Percentiles rank a stretch among this genome's conserved stretches.
Evolutionary conservation across 768 basidiomycete species (phyloP).

Genomic region (Boletus bicolor): DNA sequence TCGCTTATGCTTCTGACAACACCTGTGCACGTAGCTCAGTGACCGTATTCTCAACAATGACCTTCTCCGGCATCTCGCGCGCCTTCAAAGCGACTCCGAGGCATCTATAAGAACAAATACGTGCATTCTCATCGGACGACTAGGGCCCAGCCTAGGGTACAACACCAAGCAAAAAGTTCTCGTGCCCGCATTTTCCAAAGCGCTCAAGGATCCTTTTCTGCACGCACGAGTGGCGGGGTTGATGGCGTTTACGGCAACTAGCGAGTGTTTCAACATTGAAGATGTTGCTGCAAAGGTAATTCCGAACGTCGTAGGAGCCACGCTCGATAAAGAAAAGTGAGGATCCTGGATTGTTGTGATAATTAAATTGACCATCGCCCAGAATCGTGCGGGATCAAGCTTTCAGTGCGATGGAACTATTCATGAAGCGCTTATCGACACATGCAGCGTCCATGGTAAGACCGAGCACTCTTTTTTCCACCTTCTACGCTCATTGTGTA

Average conservation of each 20-base stretch:
- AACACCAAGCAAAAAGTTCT: conserved; percentile 96
- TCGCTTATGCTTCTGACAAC: background rate
- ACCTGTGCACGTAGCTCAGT: conserved; percentile 51
- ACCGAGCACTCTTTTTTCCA: conserved; percentile 3
- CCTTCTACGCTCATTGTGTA: conserved; percentile 20
- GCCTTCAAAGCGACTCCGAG: conserved; percentile 89
- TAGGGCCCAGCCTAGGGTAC: conserved; percentile 80
- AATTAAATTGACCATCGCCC: background rate
- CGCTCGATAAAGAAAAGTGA: conserved; percentile 94
- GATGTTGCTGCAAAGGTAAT: conserved; percentile 90
- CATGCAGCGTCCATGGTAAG: conserved; percentile 82
- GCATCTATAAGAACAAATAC: conserved; percentile 97
- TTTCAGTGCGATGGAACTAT: conserved; percentile 88
- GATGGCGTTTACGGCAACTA: conserved; percentile 94
- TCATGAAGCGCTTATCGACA: conserved; percentile 77
- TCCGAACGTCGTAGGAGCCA: conserved; percentile 72
- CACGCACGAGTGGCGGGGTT: conserved; percentile 92
- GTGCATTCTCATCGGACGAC: conserved; percentile 89
- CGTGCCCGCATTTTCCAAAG: conserved; percentile 89
- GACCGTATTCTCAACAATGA: conserved; percentile 97
- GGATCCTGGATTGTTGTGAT: conserved; percentile 14
- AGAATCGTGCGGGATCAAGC: conserved; percentile 95
- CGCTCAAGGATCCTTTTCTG: conserved; percentile 86
- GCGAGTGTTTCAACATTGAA: conserved; percentile 83
- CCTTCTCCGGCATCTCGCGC: conserved; percentile 86